Evolutionary conservation across 257 asterid genomes (phyloP).

Genomic region (Knoxia roxburghii): DNA sequence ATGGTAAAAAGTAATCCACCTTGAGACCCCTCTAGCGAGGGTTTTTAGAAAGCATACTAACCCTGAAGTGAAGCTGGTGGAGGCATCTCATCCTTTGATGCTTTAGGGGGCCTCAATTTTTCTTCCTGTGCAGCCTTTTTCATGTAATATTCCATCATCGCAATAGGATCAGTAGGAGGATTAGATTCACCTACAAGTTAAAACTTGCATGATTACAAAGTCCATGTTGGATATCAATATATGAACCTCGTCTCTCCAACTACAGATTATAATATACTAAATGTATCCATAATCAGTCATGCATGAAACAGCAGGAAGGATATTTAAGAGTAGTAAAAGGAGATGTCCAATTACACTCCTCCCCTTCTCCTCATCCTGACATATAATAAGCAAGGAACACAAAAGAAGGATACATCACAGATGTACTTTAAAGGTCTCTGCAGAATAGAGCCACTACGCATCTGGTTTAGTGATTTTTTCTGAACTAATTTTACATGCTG

Average conservation of each 20-base stretch:
- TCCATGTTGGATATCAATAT: neutral
- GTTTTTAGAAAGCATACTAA: constrained; percentile 9
- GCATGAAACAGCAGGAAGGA: neutral
- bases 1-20: neutral
- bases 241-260: neutral
- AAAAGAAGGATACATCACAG: neutral
- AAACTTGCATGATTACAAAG: constrained; percentile 16
- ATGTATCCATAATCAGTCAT: neutral
- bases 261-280: neutral
- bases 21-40: neutral
- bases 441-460: neutral
- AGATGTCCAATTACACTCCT: neutral
- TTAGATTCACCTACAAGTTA: constrained; percentile 48
- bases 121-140: constrained; percentile 92
- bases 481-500: neutral
- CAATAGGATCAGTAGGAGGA: constrained; percentile 65
- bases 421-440: neutral
- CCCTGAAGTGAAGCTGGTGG: constrained; percentile 87
- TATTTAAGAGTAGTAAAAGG: neutral
- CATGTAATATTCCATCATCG: constrained; percentile 94
- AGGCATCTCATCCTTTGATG: constrained; percentile 95
- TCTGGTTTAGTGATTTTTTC: neutral
- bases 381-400: neutral
- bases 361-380: neutral
- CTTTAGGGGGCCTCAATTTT: constrained; percentile 52